Percentiles rank a stretch among this genome's conserved stretches.
Evolutionary conservation across 2,329 filamentous ascomycete genomes (phyloP).

Genomic region (Cladosporium phlei): DNA sequence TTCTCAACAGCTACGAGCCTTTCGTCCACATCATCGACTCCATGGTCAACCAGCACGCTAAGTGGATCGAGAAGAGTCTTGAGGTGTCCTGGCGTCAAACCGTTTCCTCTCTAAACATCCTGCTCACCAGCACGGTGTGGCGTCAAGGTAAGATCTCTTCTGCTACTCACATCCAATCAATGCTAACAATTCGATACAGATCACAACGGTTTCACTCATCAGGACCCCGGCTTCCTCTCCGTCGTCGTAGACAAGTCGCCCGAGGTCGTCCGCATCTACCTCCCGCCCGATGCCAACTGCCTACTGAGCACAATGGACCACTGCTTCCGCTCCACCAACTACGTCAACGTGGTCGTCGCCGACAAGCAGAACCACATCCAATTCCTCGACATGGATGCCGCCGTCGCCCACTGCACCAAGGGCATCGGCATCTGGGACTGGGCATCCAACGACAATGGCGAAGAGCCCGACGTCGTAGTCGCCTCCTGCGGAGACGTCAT

Average conservation of each 20-base stretch:
- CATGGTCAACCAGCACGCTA: constrained; percentile 83
- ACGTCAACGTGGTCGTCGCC: constrained; percentile 75
- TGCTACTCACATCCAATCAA: not conserved
- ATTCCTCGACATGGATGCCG: constrained; percentile 68
- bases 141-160: constrained; percentile 47
- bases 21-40: constrained; percentile 81
- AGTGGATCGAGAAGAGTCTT: constrained; percentile 78
- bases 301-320: constrained; percentile 72
- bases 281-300: constrained; percentile 75
- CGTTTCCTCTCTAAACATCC: constrained; percentile 71
- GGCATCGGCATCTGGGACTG: constrained; percentile 74
- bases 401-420: constrained; percentile 71
- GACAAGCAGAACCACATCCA: constrained; percentile 78
- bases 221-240: constrained; percentile 75
- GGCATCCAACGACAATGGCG: constrained; percentile 65
- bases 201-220: constrained; percentile 72
- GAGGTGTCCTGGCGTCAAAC: constrained; percentile 73
- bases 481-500: constrained; percentile 70
- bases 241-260: constrained; percentile 76
- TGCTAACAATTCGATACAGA: constrained; percentile 38
- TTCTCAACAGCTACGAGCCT: constrained; percentile 77
- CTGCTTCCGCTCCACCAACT: constrained; percentile 68
- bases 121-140: constrained; percentile 75
- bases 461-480: constrained; percentile 70
- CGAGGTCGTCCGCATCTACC: constrained; percentile 74